A percentile compares a stretch with the other conserved stretches of the same genome.
phyloP scores from a whole-genome alignment of 371 early-diverging fungal genomes.

The Entomophthora muscae region DNA sequence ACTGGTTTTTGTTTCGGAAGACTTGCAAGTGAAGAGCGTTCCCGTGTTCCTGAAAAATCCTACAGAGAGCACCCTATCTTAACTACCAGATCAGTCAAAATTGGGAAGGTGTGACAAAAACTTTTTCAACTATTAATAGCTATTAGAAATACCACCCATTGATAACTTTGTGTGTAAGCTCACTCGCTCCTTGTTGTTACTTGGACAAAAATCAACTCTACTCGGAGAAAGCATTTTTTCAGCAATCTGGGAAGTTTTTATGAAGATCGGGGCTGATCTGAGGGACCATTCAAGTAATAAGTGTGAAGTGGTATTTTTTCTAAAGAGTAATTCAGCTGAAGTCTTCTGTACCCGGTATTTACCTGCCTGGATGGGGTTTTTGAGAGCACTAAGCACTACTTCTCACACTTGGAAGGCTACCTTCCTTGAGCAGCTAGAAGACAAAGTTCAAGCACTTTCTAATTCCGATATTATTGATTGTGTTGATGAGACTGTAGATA shows the following conservation, averaged over 20 bases:
- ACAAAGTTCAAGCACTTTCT: neutral
- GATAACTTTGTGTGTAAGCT: conserved; percentile 3
- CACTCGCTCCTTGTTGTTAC: neutral
- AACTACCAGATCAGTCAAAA: conserved; percentile 2
- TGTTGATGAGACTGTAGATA: conserved; percentile 1
- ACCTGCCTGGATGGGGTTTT: conserved; percentile 6
- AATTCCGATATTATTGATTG: conserved; percentile 2
- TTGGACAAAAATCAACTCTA: neutral
- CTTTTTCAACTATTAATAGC: neutral
- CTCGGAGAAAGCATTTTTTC: neutral
- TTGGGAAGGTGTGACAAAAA: neutral
- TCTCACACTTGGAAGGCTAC: neutral
- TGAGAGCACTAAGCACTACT: neutral
- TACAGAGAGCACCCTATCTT: neutral
- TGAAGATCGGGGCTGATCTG: conserved; percentile 1
- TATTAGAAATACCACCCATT: conserved; percentile 2
- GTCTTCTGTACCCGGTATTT: neutral
- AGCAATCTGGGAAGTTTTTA: conserved; percentile 5
- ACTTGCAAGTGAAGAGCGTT: neutral
- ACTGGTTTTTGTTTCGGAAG: neutral
- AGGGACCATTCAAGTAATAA: neutral
- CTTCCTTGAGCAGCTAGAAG: neutral
- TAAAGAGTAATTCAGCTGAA: neutral
- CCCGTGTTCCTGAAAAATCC: neutral
- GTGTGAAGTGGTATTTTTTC: neutral